Base-by-base conservation (phyloP, 2,329 filamentous ascomycete genomes). In the Fusarium verticillioides region DNA sequence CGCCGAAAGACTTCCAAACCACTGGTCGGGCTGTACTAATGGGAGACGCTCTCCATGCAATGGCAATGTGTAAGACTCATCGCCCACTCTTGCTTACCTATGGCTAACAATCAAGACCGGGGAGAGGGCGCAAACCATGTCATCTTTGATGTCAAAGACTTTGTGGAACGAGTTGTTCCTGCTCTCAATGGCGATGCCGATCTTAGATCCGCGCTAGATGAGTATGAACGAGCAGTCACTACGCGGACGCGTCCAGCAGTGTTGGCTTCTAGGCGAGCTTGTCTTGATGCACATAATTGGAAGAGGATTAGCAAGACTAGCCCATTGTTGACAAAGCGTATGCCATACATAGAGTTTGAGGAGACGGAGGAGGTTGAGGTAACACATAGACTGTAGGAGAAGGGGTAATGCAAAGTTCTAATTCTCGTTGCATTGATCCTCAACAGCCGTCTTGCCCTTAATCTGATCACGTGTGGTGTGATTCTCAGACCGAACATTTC, bases 71-170 rank as follows among this genome's bases (percentile, higher is more conserved):
- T 90, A 83, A 78, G 87, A 79, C 19, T 7, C 4, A 5, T 4
- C 1, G 1, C 7, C 9, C 2, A 2, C 1, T 2, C 6, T 3
- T 9, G 1, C 3, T 4, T 3, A 1, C 2, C 4, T 3, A 1
- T 9, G 7, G 32, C 62, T 50, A 53, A 46, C 11, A 2, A 0
- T 0, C 2, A 32, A 90, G 88, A 87, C 73, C 84, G 88, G 18
- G 88, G 88, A 6, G 88, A 90, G 78, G 88, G 87, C 2, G 87
- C 86, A 10, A 90, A 90, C 69, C 87, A 89, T 58, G 87, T 85
- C 6, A 87, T 90, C 40, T 77, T 85, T 11, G 88, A 90, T 73
- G 85, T 87, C 0, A 75, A 81, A 5, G 84, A 86, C 40, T 81
- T 89, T 47, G 80, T 82, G 0, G 80, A 82, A 15, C 75, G 75